phyloP scores from a whole-genome alignment of 805 yeast species.

The Lipomyces sp. region DNA sequence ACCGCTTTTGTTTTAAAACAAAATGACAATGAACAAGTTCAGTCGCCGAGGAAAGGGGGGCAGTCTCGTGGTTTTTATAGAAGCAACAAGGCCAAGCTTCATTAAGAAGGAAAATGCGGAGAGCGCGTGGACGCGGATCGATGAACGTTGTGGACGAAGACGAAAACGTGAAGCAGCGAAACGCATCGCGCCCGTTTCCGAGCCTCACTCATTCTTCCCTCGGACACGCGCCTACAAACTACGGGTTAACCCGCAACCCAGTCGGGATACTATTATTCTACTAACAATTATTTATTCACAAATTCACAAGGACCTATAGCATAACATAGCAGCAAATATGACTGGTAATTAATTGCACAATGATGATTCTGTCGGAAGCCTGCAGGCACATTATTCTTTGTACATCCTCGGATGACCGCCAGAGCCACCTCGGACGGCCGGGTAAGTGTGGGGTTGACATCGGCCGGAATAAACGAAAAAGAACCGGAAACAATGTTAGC shows the following conservation, averaged over 20 bases:
- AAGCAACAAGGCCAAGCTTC: neutral
- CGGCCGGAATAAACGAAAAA: conserved; percentile 1
- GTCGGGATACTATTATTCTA: too few species aligned
- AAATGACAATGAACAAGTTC: neutral
- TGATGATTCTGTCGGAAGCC: too few species aligned
- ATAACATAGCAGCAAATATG: too few species aligned
- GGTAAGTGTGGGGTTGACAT: conserved; percentile 8
- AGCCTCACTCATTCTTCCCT: too few species aligned
- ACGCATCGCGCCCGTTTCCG: too few species aligned
- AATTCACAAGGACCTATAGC: too few species aligned
- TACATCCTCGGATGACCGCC: neutral
- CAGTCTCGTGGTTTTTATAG: neutral
- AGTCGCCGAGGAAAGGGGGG: neutral
- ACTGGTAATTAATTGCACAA: too few species aligned
- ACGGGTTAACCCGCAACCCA: too few species aligned
- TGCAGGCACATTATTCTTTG: too few species aligned
- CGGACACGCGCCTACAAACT: too few species aligned
- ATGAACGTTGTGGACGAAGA: neutral
- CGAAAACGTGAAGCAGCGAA: too few species aligned
- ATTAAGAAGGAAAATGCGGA: neutral
- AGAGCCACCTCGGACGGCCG: neutral
- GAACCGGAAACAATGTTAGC: neutral
- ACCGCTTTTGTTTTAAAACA: neutral
- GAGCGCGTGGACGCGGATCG: conserved; percentile 4
- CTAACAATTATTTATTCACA: too few species aligned